Evolutionary conservation across 2,329 filamentous ascomycete genomes (phyloP), one percentile per base, ranked within the genome.

Genomic region (Lachnum nothofagi): DNA sequence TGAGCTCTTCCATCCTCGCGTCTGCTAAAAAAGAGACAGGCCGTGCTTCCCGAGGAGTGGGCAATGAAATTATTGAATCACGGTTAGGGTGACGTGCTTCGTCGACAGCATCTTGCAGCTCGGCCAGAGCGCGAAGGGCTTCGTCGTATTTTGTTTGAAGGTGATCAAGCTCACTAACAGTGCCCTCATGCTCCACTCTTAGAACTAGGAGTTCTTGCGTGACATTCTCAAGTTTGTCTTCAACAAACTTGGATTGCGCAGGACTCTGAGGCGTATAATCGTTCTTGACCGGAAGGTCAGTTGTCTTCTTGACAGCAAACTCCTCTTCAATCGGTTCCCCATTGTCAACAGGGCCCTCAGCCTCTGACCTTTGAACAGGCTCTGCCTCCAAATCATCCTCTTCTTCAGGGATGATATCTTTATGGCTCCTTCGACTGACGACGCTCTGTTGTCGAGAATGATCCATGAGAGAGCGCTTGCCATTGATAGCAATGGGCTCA

Each of bases 131-230:
- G 41, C 85, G 85, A 53, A 98, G 73, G 4, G 91, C 87, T 62
- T 95, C 85, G 62, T 95, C 88, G 60, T 98, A 98, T 68, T 95
- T 97, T 58, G 82, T 77, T 48, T 90, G 83, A 22, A 98, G 82
- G 39, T 82, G 70, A 55, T 94, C 87, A 60, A 85, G 91, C 50
- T 97, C 89, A 55, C 78, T 83, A 16, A 95, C 65, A 0, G 89
- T 91, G 7, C 78, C 75, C 66, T 97, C 91, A 61, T 98, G 93
- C 68, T 96, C 90, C 34, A 94, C 84, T 14, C 88, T 86, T 44
- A 98, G 79, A 60, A 93, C 88, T 49, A 95, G 80, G 2, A 98
- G 82, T 69, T 98, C 93, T 65, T 95, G 89, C 0, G 86, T 93
- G 34, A 97, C 86, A 33, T 77, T 85, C 62, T 97, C 91, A 12